Base-by-base conservation (phyloP, 257 asterid species). In the Verbascum thapsus region DNA sequence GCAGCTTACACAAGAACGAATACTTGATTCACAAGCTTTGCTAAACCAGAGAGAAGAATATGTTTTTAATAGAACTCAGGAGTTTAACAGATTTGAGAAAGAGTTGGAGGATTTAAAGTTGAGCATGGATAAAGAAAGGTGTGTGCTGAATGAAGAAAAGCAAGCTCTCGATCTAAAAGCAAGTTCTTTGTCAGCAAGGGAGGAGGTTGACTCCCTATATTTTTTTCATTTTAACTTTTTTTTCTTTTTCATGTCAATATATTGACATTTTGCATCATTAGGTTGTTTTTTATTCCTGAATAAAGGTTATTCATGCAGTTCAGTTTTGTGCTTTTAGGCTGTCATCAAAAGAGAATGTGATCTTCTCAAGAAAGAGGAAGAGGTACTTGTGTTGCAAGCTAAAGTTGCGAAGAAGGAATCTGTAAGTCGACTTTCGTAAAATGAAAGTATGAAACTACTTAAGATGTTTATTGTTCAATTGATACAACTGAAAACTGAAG, bases 31-130 rank as follows among this genome's bases (percentile, higher is more conserved):
- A 51, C 96, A 90, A 75, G 81, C 94, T 68, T 76, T 86, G 74
- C 80, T 83, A 61, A 94, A 94, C 69, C 95, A 88, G 76, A 88
- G 99, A 64, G 95, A 90, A 69, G 98, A 88, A 22, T 53, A 80
- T 67, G 63, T 90, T 67, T 80, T 83, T 51, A 79, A 62, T 69
- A 74, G 76, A 86, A 78, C 92, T 64, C 85, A 83, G 74, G 95
- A 83, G 72, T 65, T 94, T 19, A 70, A 82, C 76, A 83, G 61
- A 71, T 66, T 52, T 63, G 92, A 86, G 76, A 82, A 86, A 76
- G 85, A 88, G 73, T 70, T 90, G 72, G 89, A 74, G 47, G 84
- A 68, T 47, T 66, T 81, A 17, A 90, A 74, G 77, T 57, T 55
- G 11, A 74, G 67, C 60, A 37, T 90, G 57, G 88, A 83, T 67